Conservation (phyloP, 805 yeast species). For the Saccharomycopsis capsularis region DNA sequence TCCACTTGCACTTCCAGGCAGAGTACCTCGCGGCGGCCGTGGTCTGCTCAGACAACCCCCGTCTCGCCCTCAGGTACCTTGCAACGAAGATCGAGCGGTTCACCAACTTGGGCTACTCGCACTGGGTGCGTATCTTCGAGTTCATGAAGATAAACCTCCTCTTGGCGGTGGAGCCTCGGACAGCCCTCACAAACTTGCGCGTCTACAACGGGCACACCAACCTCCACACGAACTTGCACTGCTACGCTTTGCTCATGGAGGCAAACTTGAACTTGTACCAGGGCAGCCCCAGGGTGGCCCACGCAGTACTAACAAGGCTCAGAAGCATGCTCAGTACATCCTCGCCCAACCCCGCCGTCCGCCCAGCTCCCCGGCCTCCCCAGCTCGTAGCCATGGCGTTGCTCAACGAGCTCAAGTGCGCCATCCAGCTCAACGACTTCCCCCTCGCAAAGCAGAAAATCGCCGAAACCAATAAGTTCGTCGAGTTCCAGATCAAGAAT, state of each 20-base stretch:
- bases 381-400: conserved; percentile 16
- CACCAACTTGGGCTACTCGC: conserved; percentile 7
- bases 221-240: conserved; percentile 1
- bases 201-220: conserved; percentile 5
- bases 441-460: conserved; percentile 1
- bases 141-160: conserved; percentile 9
- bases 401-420: conserved; percentile 10
- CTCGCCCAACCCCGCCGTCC: background rate
- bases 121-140: conserved; percentile 17
- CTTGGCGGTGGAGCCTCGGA: conserved; percentile 8
- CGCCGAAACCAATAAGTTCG: conserved; percentile 10
- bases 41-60: conserved; percentile 8
- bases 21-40: conserved; percentile 16
- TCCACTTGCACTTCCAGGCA: conserved; percentile 15
- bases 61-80: conserved; percentile 14
- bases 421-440: conserved; percentile 6
- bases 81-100: conserved; percentile 16
- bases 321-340: no score
- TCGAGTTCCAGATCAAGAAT: conserved; percentile 5
- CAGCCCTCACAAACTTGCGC: conserved; percentile 5
- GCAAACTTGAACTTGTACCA: conserved; percentile 12
- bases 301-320: no score
- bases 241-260: conserved; percentile 11
- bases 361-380: no score
- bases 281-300: conserved; percentile 7